Base-by-base conservation (phyloP, 306 rosid species). In the Quercus rubra region DNA sequence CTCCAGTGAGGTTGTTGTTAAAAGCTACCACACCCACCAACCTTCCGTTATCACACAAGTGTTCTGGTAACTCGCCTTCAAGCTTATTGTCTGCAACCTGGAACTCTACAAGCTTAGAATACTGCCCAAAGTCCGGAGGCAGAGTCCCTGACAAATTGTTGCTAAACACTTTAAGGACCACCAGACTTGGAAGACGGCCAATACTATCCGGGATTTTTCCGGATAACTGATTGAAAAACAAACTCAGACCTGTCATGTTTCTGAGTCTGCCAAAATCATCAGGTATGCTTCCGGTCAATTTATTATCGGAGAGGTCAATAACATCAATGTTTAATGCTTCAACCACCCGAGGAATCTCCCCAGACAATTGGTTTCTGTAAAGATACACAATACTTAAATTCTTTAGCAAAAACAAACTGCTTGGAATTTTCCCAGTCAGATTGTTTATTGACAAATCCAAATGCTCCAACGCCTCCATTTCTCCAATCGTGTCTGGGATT, bases 61-160 rank as follows among this genome's bases (percentile, higher is more conserved):
- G 77, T 10, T 83, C 87, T 6, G 97, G 98, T 30, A 93, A 57
- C 19, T 51, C 82, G 2, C 98, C 95, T 0, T 74, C 78, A 17
- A 93, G 86, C 77, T 3, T 78, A 61, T 93, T 93, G 6, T 28
- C 2, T 10, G 78, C 12, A 20, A 90, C 67, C 55, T 83, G 9
- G 68, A 93, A 89, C 1, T 54, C 61, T 74, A 0, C 4, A 30
- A 91, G 91, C 57, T 3, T 77, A 0, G 88, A 90, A 76, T 83
- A 52, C 66, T 70, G 80, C 11, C 98, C 98, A 4, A 93, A 81
- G 8, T 89, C 89, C 0, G 92, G 84, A 74, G 98, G 88, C 67
- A 91, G 41, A 15, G 46, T 77, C 19, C 97, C 97, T 25, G 92
- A 86, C 7, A 93, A 74, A 3, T 85, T 90, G 81, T 91, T 90